These are phyloP conservation scores for Aspergillus alliaceus DNA, from an alignment of 2,329 filamentous ascomycete species.

Conservation along the genomic window DNA sequence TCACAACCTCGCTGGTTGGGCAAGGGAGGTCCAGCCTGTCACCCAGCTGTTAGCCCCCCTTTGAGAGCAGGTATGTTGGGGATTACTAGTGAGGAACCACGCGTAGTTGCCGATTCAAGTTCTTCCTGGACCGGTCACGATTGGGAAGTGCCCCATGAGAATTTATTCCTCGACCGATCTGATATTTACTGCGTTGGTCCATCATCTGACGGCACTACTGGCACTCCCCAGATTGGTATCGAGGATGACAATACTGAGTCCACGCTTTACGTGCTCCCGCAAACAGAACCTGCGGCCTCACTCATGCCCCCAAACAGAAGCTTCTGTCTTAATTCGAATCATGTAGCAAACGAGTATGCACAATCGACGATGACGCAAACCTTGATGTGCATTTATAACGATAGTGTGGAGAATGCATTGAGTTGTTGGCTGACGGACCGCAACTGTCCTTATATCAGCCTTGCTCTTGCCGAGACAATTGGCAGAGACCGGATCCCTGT, in stretches of 20 bases:
- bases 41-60: not conserved
- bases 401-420: not conserved
- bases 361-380: not conserved
- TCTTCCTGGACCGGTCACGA: not conserved
- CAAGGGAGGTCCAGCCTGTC: no score
- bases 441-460: not conserved
- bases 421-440: not conserved
- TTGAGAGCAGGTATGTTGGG: not conserved
- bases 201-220: no score
- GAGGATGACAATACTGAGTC: not conserved
- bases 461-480: not conserved
- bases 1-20: no score
- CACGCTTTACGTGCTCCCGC: not conserved
- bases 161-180: not conserved
- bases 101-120: not conserved
- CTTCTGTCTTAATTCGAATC: not conserved
- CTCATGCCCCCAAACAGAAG: not conserved
- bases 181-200: no score
- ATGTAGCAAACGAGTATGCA: not conserved
- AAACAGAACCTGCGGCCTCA: not conserved
- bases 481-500: not conserved
- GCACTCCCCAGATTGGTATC: no score
- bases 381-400: not conserved
- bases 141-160: not conserved
- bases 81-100: not conserved